phyloP scores from a whole-genome alignment of 2,329 filamentous ascomycete species.

The Ciborinia camelliae region DNA sequence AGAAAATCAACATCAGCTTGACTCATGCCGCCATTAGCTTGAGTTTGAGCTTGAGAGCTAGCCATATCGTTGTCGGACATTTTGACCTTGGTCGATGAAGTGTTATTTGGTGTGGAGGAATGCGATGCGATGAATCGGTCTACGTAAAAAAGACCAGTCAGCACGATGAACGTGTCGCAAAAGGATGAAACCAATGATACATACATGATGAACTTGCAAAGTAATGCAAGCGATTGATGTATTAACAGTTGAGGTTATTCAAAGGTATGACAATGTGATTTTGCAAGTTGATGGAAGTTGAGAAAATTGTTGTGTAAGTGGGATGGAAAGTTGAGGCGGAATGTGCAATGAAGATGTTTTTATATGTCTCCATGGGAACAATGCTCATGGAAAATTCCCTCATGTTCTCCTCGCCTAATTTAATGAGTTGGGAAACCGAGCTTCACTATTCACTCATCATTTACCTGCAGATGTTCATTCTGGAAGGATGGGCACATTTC shows the following conservation, averaged over 20 bases:
- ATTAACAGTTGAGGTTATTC: not conserved
- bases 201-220: constrained; percentile 1
- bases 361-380: constrained; percentile 1
- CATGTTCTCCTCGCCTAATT: not conserved
- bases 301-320: not conserved
- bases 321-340: not conserved
- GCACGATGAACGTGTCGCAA: not conserved
- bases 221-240: constrained; percentile 10
- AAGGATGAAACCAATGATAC: constrained; percentile 1
- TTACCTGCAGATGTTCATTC: constrained; percentile 1
- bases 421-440: not conserved
- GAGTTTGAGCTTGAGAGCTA: not conserved
- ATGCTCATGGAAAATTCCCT: not conserved
- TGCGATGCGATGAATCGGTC: not conserved
- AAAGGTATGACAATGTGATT: not conserved
- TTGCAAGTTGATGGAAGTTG: not conserved
- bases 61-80: constrained; percentile 12
- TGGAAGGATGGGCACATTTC: not conserved
- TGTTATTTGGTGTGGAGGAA: not conserved
- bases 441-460: not conserved
- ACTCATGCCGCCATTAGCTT: constrained; percentile 20
- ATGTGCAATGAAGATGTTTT: not conserved
- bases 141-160: constrained; percentile 1
- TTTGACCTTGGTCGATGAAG: not conserved
- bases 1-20: constrained; percentile 29